phyloP scores from a whole-genome alignment of 2,329 filamentous ascomycete genomes.

The Xylariaceae sp. region DNA sequence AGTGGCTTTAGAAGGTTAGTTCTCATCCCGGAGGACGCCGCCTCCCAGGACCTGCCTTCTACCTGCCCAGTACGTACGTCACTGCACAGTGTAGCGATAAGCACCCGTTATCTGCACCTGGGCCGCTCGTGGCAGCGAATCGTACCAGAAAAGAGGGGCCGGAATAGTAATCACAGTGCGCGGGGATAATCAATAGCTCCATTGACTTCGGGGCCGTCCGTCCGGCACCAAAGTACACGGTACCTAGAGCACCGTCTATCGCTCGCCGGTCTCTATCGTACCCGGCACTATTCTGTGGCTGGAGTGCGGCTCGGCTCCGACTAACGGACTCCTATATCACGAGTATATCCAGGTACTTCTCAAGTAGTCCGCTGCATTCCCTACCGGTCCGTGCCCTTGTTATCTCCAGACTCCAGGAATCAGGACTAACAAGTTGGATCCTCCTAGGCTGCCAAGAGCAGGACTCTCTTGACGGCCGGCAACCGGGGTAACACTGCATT shows the following conservation, averaged over 20 bases:
- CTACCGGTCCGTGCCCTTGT: too few species aligned
- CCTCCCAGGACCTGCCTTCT: constrained; percentile 13
- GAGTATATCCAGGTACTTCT: too few species aligned
- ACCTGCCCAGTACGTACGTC: background rate
- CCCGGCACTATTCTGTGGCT: background rate
- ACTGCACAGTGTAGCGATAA: background rate
- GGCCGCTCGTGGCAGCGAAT: too few species aligned
- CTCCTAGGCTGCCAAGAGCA: background rate
- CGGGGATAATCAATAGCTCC: background rate
- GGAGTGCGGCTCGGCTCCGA: background rate
- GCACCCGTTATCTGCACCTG: too few species aligned
- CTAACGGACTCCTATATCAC: background rate
- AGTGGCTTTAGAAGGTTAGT: constrained; percentile 8
- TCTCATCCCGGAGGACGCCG: constrained; percentile 21
- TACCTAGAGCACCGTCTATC: background rate
- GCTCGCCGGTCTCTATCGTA: background rate
- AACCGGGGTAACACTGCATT: background rate
- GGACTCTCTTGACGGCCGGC: background rate
- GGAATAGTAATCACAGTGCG: background rate
- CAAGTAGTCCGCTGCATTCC: too few species aligned
- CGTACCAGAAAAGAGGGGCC: too few species aligned
- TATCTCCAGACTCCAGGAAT: too few species aligned
- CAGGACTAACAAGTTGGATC: background rate
- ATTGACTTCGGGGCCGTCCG: background rate
- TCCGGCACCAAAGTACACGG: background rate